phyloP scores from a whole-genome alignment of 192 early-diverging fungal species.

The Pilaira anomala region DNA sequence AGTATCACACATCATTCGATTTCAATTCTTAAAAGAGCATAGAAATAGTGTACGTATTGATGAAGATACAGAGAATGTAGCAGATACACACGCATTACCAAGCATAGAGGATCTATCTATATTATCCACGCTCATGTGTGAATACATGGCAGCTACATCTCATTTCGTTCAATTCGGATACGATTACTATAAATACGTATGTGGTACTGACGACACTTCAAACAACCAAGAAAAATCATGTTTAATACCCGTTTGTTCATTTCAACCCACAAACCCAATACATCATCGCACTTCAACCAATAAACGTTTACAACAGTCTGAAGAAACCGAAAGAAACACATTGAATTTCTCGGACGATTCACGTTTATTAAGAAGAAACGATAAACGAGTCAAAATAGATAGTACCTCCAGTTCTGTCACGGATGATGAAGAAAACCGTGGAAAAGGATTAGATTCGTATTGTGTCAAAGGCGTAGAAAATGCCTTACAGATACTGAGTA shows the following conservation, averaged over 20 bases:
- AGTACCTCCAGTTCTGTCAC: background rate
- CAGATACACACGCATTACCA: background rate
- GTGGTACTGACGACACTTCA: conserved; percentile 21
- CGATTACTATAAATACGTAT: conserved; percentile 28
- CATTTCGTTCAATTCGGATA: conserved; percentile 29
- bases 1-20: conserved; percentile 17
- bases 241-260: conserved; percentile 32
- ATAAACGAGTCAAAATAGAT: conserved; percentile 3
- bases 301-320: too few species aligned
- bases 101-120: conserved; percentile 8
- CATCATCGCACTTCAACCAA: background rate
- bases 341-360: conserved; percentile 10
- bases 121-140: conserved; percentile 21
- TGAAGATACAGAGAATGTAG: background rate
- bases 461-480: conserved; percentile 28
- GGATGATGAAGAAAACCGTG: conserved; percentile 1
- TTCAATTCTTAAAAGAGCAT: conserved; percentile 26
- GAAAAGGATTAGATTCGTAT: conserved; percentile 19
- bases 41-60: conserved; percentile 9
- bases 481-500: conserved; percentile 25
- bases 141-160: conserved; percentile 18
- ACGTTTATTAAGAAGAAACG: background rate
- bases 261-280: conserved; percentile 10
- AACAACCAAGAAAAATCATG: conserved; percentile 22
- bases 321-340: background rate